Evolutionary conservation across 768 basidiomycete species (phyloP).

Genomic region (Amanita polypyramis): DNA sequence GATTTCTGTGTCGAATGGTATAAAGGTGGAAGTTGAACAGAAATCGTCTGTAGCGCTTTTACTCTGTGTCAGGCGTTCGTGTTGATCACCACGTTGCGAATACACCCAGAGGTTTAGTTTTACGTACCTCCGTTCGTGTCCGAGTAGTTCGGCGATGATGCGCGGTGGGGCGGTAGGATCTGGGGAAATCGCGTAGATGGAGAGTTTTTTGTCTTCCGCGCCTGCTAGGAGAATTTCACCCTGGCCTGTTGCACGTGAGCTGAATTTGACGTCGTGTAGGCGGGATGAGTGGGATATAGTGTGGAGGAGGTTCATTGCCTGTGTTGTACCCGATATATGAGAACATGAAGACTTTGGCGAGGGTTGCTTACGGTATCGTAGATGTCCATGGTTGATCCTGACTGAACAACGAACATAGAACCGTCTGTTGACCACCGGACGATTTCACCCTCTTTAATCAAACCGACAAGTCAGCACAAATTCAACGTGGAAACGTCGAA

Average conservation of each 20-base stretch:
- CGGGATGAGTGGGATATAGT: conserved; percentile 71
- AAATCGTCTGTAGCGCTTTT: conserved; percentile 66
- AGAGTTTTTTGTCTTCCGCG: conserved; percentile 84
- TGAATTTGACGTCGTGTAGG: conserved; percentile 78
- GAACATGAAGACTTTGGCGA: background rate
- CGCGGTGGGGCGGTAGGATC: conserved; percentile 36
- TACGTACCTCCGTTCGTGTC: conserved; percentile 75
- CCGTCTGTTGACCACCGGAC: conserved; percentile 83
- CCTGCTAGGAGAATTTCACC: conserved; percentile 63
- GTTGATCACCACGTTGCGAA: too few relatives aligned
- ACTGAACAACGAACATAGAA: conserved; percentile 70
- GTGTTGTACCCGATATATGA: conserved; percentile 5
- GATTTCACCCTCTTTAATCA: conserved; percentile 70
- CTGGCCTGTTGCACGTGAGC: conserved; percentile 37
- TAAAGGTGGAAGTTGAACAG: conserved; percentile 41
- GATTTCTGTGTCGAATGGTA: conserved; percentile 18
- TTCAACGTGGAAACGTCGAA: background rate
- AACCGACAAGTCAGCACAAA: conserved; percentile 4
- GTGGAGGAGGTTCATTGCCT: conserved; percentile 76
- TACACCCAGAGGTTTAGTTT: background rate
- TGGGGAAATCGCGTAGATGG: conserved; percentile 57
- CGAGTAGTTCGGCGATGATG: conserved; percentile 62
- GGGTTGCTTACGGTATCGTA: conserved; percentile 60
- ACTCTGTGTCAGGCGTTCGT: conserved; percentile 36
- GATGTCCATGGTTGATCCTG: conserved; percentile 65